These are phyloP conservation scores for Trichoderma parareesei DNA, from an alignment of 495 filamentous ascomycete genomes.

Conservation along the genomic window DNA sequence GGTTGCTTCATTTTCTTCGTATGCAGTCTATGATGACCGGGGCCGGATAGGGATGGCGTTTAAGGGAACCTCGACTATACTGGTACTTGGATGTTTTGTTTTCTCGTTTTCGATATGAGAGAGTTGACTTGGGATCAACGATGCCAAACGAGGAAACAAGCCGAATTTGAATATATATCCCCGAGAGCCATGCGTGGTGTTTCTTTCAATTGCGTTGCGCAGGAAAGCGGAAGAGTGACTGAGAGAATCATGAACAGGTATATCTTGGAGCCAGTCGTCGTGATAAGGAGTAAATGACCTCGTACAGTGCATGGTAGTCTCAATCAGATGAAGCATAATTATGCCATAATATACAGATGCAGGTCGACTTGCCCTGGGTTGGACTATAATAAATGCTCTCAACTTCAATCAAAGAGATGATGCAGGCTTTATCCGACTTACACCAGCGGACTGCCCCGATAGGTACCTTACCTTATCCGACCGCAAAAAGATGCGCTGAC, in stretches of 20 bases:
- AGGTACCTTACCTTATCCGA: too few species aligned
- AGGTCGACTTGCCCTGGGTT: neutral
- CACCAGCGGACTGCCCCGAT: too few species aligned
- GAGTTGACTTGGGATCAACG: neutral
- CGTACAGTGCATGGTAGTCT: too few species aligned
- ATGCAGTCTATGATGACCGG: neutral
- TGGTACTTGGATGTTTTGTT: neutral
- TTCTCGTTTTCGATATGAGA: neutral
- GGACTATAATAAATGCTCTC: neutral
- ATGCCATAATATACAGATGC: too few species aligned
- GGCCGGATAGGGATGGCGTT: slow-evolving; percentile 2
- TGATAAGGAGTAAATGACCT: neutral
- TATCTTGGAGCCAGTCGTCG: neutral
- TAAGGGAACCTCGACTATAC: neutral
- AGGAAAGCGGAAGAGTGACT: neutral
- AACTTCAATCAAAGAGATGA: neutral
- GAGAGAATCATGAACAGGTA: neutral
- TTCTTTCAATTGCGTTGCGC: neutral
- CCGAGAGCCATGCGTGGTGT: neutral
- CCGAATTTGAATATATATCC: neutral
- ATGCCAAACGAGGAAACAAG: neutral
- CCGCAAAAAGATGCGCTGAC: neutral
- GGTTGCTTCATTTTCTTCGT: neutral
- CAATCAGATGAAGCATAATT: too few species aligned
- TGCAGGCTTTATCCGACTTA: neutral